These are phyloP conservation scores for Hypomontagnella monticulosa DNA, from an alignment of 495 filamentous ascomycete species.

Conservation along the genomic window DNA sequence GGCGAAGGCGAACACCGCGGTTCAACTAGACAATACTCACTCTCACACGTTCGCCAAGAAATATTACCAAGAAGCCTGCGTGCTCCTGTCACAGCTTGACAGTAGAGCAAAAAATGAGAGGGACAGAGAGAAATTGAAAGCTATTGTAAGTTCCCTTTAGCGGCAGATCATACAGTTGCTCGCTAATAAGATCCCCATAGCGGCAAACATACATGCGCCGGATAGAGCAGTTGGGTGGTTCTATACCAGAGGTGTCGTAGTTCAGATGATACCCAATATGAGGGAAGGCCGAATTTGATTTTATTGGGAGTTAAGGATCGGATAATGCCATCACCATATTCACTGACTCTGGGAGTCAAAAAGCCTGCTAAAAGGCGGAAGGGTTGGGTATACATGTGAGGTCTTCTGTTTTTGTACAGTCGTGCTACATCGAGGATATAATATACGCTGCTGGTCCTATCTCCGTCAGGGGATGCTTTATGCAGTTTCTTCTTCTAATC, in stretches of 20 bases:
- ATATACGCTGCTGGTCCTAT: constrained; percentile 1
- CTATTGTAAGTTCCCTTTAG: constrained; percentile 74
- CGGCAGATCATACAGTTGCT: not conserved
- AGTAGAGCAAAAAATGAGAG: constrained; percentile 78
- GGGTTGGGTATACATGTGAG: constrained; percentile 18
- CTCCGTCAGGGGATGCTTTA: not conserved
- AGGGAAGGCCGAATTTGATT: constrained; percentile 7
- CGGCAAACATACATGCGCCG: constrained; percentile 33
- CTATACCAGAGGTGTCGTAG: constrained; percentile 20
- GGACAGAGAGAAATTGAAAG: constrained; percentile 85
- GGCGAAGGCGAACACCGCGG: constrained; percentile 94
- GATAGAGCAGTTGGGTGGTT: constrained; percentile 27
- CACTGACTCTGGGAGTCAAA: constrained; percentile 12
- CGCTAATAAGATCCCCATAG: constrained; percentile 23
- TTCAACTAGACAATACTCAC: constrained; percentile 91
- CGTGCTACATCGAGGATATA: constrained; percentile 37
- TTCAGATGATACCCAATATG: constrained; percentile 23
- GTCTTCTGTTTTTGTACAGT: constrained; percentile 34
- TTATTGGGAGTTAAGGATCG: constrained; percentile 4
- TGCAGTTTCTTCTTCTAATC: constrained; percentile 1
- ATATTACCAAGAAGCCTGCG: constrained; percentile 90
- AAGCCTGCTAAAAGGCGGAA: not conserved
- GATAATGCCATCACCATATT: constrained; percentile 7
- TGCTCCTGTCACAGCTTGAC: constrained; percentile 87
- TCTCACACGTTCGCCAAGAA: constrained; percentile 93